These are phyloP conservation scores for Pistacia integerrima DNA, from an alignment of 345 rosid genomes.

Conservation along the genomic window DNA sequence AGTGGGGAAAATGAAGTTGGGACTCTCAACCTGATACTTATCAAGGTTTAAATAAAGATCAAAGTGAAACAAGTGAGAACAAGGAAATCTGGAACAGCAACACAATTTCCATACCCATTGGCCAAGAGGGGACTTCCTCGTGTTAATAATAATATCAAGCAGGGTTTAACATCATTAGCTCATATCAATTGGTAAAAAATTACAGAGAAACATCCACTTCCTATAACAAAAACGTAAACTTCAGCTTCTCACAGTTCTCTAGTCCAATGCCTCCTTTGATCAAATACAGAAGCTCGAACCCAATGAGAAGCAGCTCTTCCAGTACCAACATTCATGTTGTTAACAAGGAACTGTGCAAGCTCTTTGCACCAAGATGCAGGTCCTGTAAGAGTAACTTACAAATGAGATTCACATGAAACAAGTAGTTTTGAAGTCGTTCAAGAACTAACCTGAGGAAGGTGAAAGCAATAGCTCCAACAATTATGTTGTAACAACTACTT, in stretches of 20 bases:
- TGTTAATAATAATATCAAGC: background rate
- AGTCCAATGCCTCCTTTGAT: background rate
- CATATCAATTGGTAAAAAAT: background rate
- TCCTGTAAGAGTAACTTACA: slow-evolving; percentile 1
- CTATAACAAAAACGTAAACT: background rate
- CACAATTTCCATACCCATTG: background rate
- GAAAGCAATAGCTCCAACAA: slow-evolving; percentile 2
- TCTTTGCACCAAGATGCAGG: background rate
- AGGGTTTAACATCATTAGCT: background rate
- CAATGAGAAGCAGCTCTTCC: background rate
- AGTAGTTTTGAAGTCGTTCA: background rate
- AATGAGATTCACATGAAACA: background rate
- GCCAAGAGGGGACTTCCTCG: background rate
- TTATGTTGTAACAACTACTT: background rate
- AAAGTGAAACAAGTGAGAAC: background rate
- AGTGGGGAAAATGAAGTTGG: no score
- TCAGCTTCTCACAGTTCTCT: background rate
- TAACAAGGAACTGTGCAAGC: background rate
- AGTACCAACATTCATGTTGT: background rate
- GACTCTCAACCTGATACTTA: no score
- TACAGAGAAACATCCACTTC: slow-evolving; percentile 1
- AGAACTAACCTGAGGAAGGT: slow-evolving; percentile 5
- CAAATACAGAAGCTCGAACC: background rate
- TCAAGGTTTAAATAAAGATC: background rate
- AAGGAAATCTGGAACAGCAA: background rate